Percentiles rank a stretch among this genome's conserved stretches.
phyloP scores from a whole-genome alignment of 768 basidiomycete species.

The Scleroderma bovista region DNA sequence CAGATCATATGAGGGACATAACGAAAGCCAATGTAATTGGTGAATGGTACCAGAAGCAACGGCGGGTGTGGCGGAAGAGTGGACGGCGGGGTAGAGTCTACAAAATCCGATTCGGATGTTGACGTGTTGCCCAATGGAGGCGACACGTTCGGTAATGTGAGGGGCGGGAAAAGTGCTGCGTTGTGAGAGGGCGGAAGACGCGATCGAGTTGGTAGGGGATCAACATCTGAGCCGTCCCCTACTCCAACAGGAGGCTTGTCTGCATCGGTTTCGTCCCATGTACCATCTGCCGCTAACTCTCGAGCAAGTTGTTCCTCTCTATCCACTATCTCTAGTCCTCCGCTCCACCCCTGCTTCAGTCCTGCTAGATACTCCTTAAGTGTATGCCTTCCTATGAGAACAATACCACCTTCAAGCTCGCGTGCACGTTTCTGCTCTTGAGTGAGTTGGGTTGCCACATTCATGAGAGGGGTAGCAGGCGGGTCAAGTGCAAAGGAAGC shows the following conservation, averaged over 20 bases:
- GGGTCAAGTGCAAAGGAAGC: slow-evolving; percentile 58
- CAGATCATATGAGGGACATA: slow-evolving; percentile 87
- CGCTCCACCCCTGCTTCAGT: slow-evolving; percentile 78
- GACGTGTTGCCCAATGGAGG: slow-evolving; percentile 12
- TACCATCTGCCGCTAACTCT: slow-evolving; percentile 63
- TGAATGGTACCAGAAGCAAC: slow-evolving; percentile 68
- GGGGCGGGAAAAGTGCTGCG: slow-evolving; percentile 30
- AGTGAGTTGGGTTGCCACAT: slow-evolving; percentile 49
- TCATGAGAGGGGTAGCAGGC: slow-evolving; percentile 34
- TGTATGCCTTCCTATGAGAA: slow-evolving; percentile 83
- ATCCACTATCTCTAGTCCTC: slow-evolving; percentile 61
- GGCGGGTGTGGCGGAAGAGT: slow-evolving; percentile 72
- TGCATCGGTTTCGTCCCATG: slow-evolving; percentile 66
- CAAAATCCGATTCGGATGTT: slow-evolving; percentile 17
- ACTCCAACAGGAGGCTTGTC: slow-evolving; percentile 20
- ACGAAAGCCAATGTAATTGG: slow-evolving; percentile 72
- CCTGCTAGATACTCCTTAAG: slow-evolving; percentile 96
- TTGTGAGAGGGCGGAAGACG: slow-evolving; percentile 31
- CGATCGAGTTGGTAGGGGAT: slow-evolving; percentile 38
- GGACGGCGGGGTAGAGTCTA: slow-evolving; percentile 45
- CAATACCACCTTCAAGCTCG: slow-evolving; percentile 75
- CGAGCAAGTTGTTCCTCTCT: slow-evolving; percentile 65
- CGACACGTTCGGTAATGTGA: slow-evolving; percentile 19
- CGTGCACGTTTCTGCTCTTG: slow-evolving; percentile 47
- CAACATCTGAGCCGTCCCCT: slow-evolving; percentile 26